These are phyloP conservation scores for Penicillium maclennaniae DNA, from an alignment of 495 filamentous ascomycete genomes.

Conservation along the genomic window DNA sequence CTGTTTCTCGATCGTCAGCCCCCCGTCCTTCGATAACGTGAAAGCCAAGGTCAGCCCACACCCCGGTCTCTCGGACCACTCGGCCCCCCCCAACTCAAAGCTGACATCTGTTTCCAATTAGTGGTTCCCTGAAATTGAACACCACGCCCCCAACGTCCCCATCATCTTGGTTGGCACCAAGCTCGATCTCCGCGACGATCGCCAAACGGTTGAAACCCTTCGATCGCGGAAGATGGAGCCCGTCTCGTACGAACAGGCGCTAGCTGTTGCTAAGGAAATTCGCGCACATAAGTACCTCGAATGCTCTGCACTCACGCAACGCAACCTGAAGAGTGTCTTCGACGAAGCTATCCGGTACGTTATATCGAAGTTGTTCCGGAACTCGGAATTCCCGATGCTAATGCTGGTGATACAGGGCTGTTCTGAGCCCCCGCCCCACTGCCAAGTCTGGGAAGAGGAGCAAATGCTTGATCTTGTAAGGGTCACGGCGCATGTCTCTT, in stretches of 20 bases:
- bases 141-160: slow-evolving; percentile 91
- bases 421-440: slow-evolving; percentile 71
- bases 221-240: slow-evolving; percentile 86
- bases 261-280: slow-evolving; percentile 85
- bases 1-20: slow-evolving; percentile 97
- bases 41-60: slow-evolving; percentile 71
- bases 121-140: slow-evolving; percentile 97
- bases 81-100: background rate
- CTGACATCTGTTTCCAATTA: slow-evolving; percentile 27
- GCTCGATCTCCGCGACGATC: slow-evolving; percentile 90
- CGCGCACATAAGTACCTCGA: slow-evolving; percentile 91
- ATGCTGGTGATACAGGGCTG: slow-evolving; percentile 54
- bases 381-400: background rate
- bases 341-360: slow-evolving; percentile 89
- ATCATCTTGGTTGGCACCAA: slow-evolving; percentile 98
- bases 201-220: slow-evolving; percentile 70
- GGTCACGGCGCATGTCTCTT: slow-evolving; percentile 10
- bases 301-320: slow-evolving; percentile 95
- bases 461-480: slow-evolving; percentile 77
- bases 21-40: slow-evolving; percentile 96
- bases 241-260: slow-evolving; percentile 83
- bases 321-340: slow-evolving; percentile 95
- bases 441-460: slow-evolving; percentile 57
- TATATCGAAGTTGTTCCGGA: background rate
- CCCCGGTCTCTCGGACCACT: background rate